Conservation (phyloP, 2,329 filamentous ascomycete species). For the Aureobasidium melanogenum region DNA sequence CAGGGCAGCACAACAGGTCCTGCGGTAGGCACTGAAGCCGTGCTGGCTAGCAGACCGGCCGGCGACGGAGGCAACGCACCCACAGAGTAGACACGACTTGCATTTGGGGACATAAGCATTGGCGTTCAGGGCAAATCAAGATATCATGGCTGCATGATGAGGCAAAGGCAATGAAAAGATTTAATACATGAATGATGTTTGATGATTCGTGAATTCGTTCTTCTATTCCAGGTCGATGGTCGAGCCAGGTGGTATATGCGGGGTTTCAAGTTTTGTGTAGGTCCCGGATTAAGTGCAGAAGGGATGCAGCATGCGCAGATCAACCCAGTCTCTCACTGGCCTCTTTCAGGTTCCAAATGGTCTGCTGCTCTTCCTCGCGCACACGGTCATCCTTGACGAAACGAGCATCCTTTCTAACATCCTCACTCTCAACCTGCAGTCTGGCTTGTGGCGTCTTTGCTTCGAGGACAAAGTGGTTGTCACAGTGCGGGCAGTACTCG, state of each 20-base stretch:
- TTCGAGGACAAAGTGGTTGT: conserved; percentile 95
- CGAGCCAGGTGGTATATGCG: background rate
- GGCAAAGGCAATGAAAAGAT: conserved; percentile 7
- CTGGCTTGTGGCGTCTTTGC: conserved; percentile 75
- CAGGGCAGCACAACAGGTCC: conserved; percentile 11
- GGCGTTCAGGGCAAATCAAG: conserved; percentile 16
- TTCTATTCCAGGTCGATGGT: background rate
- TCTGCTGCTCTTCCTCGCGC: conserved; percentile 48
- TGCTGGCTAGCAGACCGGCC: conserved; percentile 27
- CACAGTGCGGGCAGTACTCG: conserved; percentile 98
- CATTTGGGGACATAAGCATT: conserved; percentile 11
- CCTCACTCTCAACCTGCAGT: conserved; percentile 82
- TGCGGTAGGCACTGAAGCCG: conserved; percentile 25
- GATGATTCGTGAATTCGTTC: conserved; percentile 7
- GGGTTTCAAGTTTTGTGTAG: background rate
- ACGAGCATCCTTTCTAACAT: conserved; percentile 70
- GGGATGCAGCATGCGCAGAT: conserved; percentile 17
- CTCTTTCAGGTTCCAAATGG: conserved; percentile 68
- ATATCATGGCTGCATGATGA: conserved; percentile 12
- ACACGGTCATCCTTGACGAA: conserved; percentile 91
- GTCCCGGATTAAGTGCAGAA: background rate
- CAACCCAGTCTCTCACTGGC: conserved; percentile 70
- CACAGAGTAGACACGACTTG: conserved; percentile 12
- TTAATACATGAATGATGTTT: background rate
- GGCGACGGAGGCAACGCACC: conserved; percentile 20